Evolutionary conservation across 1,139 yeast genomes (phyloP).

Genomic region (Kodamaea plutei): DNA sequence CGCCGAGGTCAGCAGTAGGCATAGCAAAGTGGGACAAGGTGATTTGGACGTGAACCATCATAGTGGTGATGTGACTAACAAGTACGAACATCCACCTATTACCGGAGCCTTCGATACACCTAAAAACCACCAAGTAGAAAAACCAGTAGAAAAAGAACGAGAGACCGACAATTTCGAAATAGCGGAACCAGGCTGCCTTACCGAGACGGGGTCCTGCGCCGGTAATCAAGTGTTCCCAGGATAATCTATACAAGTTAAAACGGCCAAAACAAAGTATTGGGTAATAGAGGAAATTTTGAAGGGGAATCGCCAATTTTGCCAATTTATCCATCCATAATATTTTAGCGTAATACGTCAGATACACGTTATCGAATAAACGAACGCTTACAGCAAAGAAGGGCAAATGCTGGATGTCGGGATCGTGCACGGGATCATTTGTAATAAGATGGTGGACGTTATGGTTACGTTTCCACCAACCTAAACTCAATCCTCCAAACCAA

Average conservation of each 20-base stretch:
- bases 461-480: conserved; percentile 94
- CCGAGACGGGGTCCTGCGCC: conserved; percentile 78
- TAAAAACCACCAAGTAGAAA: conserved; percentile 59
- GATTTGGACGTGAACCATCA: conserved; percentile 90
- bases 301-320: conserved; percentile 54
- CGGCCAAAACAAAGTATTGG: conserved; percentile 81
- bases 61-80: conserved; percentile 75
- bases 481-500: conserved; percentile 79
- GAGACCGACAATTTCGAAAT: conserved; percentile 70
- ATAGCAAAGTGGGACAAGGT: conserved; percentile 88
- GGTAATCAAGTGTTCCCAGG: conserved; percentile 68
- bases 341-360: conserved; percentile 76
- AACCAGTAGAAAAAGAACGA: conserved; percentile 72
- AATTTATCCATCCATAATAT: conserved; percentile 61
- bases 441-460: conserved; percentile 88
- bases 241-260: conserved; percentile 74
- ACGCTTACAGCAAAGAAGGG: conserved; percentile 88
- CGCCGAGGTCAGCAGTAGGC: conserved; percentile 85
- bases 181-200: conserved; percentile 82
- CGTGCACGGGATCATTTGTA: conserved; percentile 89
- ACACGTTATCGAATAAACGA: conserved; percentile 60
- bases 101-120: conserved; percentile 47
- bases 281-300: conserved; percentile 72
- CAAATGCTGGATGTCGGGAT: conserved; percentile 89
- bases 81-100: conserved; percentile 56